Evolutionary conservation across 441 rosid genomes (phyloP).

Genomic region (Eutrema salsugineum): DNA sequence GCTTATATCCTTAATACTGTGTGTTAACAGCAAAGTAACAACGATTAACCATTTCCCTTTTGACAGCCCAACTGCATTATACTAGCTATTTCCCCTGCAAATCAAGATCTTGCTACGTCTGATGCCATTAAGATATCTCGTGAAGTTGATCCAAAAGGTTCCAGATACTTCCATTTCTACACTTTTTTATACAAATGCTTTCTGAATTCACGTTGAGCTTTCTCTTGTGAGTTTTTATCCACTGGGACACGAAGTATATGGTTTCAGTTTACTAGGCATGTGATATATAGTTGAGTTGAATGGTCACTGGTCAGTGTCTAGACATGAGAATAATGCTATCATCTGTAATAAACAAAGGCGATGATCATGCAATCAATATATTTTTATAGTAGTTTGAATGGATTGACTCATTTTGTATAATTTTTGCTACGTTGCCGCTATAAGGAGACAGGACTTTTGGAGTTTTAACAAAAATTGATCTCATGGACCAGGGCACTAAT

Average conservation of each 20-base stretch:
- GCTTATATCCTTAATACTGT: not conserved
- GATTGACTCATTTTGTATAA: not conserved
- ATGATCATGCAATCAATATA: not conserved
- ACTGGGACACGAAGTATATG: not conserved
- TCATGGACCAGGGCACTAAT: conserved; percentile 95
- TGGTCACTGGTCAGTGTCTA: not conserved
- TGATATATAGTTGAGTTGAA: not conserved
- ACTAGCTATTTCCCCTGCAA: conserved; percentile 94
- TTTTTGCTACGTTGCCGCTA: conserved; percentile 25
- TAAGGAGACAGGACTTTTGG: conserved; percentile 93
- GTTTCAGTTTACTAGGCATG: not conserved
- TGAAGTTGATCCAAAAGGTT: conserved; percentile 92
- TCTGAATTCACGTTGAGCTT: not conserved
- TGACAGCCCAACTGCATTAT: conserved; percentile 89
- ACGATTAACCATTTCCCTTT: conserved; percentile 1
- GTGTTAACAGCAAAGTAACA: conserved; percentile 1
- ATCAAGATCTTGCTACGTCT: conserved; percentile 96
- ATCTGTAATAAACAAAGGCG: not conserved
- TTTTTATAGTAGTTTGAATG: not conserved
- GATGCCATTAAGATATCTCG: conserved; percentile 94
- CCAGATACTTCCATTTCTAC: not conserved
- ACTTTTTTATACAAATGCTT: not conserved
- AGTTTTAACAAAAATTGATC: conserved; percentile 90
- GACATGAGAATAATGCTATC: not conserved
- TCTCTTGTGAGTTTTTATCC: not conserved